Base-by-base conservation (phyloP, 1,284 basidiomycete genomes). In the Golubevia sp. region DNA sequence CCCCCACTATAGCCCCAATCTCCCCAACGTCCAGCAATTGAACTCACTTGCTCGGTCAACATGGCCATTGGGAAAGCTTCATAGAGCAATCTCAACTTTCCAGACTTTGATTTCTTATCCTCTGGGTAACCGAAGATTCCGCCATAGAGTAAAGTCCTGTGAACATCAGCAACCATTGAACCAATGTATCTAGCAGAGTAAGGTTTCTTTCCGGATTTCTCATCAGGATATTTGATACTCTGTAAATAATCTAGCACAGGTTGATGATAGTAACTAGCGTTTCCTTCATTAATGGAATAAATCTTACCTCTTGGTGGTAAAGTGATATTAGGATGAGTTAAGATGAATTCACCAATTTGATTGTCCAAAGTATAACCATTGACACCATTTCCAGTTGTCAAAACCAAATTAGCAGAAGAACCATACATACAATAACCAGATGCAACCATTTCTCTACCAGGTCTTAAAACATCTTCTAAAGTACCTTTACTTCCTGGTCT, bases 11-110 rank as follows among this genome's bases (percentile, higher is more conserved):
- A n/a, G n/a, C n/a, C n/a, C n/a, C n/a, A n/a, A n/a, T n/a, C n/a
- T n/a, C n/a, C n/a, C n/a, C n/a, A n/a, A n/a, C n/a, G n/a, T n/a
- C n/a, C n/a, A n/a, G n/a, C n/a, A n/a, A n/a, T n/a, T n/a, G n/a
- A n/a, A 84, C 88, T 56, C 66, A 91, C 91, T 88, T 95, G 94
- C 81, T 98, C 96, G 2, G 90, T 94, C 77, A 98, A 86, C 86
- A 92, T 95, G 2, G 95, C 92, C 96, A 98, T 98, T n/a, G 95
- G 96, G 88, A 98, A 99, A 3, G 93, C 96, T 86, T 99, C 97
- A 82, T 99, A 99, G 55, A 99, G 86, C 82, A 99, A 86, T 79
- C 97, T 89, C 75, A 99, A 88, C 86, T 99, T 99, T 63, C 96
- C 96, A 74, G 86, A 91, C 87, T 95, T 97, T 86, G 89, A 92